Evolutionary conservation across 768 basidiomycete genomes (phyloP), one percentile per base, ranked within the genome.

Genomic region (Naematelia encephala): DNA sequence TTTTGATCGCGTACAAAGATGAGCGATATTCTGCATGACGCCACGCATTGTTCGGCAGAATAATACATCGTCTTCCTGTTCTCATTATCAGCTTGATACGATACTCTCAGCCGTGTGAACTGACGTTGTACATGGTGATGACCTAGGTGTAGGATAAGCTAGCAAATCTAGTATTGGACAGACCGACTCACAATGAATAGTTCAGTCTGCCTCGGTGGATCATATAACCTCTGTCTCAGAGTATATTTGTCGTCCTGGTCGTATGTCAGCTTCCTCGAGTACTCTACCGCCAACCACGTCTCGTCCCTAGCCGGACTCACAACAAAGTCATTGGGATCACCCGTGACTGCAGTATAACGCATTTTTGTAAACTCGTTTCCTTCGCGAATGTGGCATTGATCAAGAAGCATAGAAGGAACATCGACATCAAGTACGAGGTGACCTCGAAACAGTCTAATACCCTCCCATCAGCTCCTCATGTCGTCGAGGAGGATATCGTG

Each of bases 121-220:
- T 85, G 69, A 91, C 91, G 75, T 96, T 96, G 74, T 87, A 96
- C 91, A 96, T 91, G 22, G 92, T 97, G 68, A 97, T 88, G 58
- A 91, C 69, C 69, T 70, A 21, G 27, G 12, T 11, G 51, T 59
- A 12, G 42, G 51, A 19, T 52, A 10, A 51, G 51, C 30, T 21
- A 1, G 27, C 44, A 3, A 51, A 28, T 19, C 29, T 21, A 5
- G 27, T 39, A 39, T 16, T 11, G 4, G 21, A 21, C 44, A 43
- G 23, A 8, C 44, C 26, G 21, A 58, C 69, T 63, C 25, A 73
- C 89, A 73, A 97, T 88, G 79, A 94, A 89, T 55, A 97, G 75
- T 71, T 97, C 93, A 12, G 91, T 96, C 56, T 86, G 83, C 54
- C 91, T 82, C 0, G 90, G 88, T 0, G 91, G 82, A 27, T 86